Conservation (phyloP, 1,284 basidiomycete species). For the Fistulinella cinereoalba region DNA sequence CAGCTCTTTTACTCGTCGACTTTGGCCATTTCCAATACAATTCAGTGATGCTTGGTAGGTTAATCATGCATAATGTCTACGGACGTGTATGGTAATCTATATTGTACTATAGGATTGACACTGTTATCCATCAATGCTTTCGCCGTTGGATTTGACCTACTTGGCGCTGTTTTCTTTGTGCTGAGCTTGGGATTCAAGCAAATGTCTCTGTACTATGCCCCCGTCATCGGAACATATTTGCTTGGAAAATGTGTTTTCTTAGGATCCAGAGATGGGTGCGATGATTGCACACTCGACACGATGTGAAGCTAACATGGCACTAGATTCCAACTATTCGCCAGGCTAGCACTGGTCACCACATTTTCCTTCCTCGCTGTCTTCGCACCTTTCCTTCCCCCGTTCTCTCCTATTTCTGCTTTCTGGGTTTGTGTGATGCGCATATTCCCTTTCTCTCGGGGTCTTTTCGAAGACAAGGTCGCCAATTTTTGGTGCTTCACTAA, state of each 20-base stretch:
- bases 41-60: conserved; percentile 80
- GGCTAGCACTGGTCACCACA: conserved; percentile 59
- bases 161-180: conserved; percentile 82
- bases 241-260: conserved; percentile 79
- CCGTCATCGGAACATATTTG: conserved; percentile 82
- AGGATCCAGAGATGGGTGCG: conserved; percentile 66
- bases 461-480: conserved; percentile 96
- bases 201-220: conserved; percentile 93
- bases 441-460: conserved; percentile 85
- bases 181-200: conserved; percentile 89
- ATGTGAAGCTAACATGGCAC: conserved; percentile 3
- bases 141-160: conserved; percentile 61
- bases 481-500: conserved; percentile 96
- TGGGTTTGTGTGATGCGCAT: conserved; percentile 75
- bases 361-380: conserved; percentile 68
- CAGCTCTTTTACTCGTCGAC: conserved; percentile 81
- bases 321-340: conserved; percentile 64
- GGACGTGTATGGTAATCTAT: not conserved
- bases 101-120: conserved; percentile 55
- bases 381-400: conserved; percentile 38
- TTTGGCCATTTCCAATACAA: conserved; percentile 95
- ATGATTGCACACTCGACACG: conserved; percentile 2
- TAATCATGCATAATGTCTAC: not conserved
- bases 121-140: conserved; percentile 71
- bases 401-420: conserved; percentile 40